These are phyloP conservation scores for Fusarium proliferatum DNA, from an alignment of 2,329 filamentous ascomycete species.

Conservation along the genomic window DNA sequence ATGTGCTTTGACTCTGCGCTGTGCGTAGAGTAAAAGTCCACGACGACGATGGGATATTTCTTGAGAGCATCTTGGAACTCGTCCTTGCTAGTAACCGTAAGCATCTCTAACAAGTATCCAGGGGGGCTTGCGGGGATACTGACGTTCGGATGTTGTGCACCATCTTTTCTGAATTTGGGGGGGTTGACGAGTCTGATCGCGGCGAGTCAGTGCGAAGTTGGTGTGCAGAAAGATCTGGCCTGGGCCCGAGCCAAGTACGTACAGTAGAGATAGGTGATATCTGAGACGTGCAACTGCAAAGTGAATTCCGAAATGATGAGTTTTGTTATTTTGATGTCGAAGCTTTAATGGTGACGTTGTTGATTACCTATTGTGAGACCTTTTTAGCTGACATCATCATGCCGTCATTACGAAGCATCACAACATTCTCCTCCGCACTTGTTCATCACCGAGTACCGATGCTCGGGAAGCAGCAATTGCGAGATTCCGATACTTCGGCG, in stretches of 20 bases:
- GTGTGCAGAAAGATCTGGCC: background rate
- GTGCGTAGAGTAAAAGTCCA: constrained; percentile 31
- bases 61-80: constrained; percentile 27
- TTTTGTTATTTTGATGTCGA: background rate
- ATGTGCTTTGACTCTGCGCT: constrained; percentile 23
- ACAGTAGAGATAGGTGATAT: background rate
- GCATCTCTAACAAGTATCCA: accelerated
- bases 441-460: background rate
- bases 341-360: constrained; percentile 14
- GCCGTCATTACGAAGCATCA: constrained; percentile 19
- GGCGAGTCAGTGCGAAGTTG: constrained; percentile 3
- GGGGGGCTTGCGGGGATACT: background rate
- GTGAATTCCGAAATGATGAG: background rate
- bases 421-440: constrained; percentile 1
- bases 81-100: constrained; percentile 12
- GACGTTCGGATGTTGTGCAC: constrained; percentile 33
- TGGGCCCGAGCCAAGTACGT: background rate
- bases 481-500: background rate
- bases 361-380: constrained; percentile 2
- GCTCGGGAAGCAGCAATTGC: background rate
- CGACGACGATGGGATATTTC: constrained; percentile 19
- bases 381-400: constrained; percentile 32
- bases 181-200: background rate
- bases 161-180: constrained; percentile 18
- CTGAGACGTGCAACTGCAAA: background rate